Conservation (phyloP, 108 stramenopile species). For the Nitzschia putrida region DNA sequence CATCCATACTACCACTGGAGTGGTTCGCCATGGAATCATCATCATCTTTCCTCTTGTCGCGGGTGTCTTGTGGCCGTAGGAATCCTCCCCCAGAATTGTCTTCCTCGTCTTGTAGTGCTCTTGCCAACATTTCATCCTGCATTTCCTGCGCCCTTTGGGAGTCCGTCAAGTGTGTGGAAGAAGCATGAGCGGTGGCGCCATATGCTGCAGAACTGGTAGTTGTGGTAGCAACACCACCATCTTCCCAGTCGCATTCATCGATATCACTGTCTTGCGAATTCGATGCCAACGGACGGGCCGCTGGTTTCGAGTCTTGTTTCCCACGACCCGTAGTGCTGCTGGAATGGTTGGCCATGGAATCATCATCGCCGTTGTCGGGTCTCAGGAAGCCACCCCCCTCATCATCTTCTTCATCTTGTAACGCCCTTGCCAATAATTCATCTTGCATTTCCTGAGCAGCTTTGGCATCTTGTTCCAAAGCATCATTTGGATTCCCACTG, state of each 20-base stretch:
- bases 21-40: neutral
- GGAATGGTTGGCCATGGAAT: neutral
- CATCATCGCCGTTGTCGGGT: neutral
- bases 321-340: neutral
- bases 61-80: slow-evolving; percentile 1
- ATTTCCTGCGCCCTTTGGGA: slow-evolving; percentile 22
- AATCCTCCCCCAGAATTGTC: slow-evolving; percentile 4
- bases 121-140: slow-evolving; percentile 37
- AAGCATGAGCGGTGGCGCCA: too few relatives aligned
- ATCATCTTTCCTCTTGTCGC: neutral
- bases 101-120: slow-evolving; percentile 32
- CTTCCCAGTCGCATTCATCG: slow-evolving; percentile 66
- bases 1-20: neutral
- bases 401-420: slow-evolving; percentile 22
- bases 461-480: neutral
- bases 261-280: slow-evolving; percentile 6
- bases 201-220: too few relatives aligned
- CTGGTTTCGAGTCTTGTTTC: neutral
- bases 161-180: too few relatives aligned
- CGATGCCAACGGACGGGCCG: too few relatives aligned
- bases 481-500: too few relatives aligned
- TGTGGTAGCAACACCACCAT: slow-evolving; percentile 28
- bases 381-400: slow-evolving; percentile 15
- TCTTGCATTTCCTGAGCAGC: slow-evolving; percentile 39
- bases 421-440: slow-evolving; percentile 29